Evolutionary conservation across 2,329 filamentous ascomycete genomes (phyloP).

Genomic region (Graphilbum fragrans): DNA sequence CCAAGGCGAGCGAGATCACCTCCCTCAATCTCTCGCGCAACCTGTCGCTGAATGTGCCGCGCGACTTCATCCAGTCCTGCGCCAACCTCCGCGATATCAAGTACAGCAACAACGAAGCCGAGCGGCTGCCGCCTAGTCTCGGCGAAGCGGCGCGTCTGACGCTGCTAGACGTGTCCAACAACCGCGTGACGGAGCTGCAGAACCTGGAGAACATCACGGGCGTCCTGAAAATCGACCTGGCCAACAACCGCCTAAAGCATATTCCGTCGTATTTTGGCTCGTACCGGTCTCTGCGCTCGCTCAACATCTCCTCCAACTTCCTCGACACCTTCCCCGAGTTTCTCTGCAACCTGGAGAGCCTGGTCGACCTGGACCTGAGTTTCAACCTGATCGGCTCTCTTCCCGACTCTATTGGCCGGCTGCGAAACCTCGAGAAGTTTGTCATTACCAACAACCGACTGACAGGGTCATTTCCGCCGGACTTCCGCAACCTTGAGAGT

Average conservation of each 20-base stretch:
- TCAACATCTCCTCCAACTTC: slow-evolving; percentile 92
- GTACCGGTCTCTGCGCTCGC: slow-evolving; percentile 65
- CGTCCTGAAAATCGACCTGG: slow-evolving; percentile 79
- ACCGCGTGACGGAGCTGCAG: slow-evolving; percentile 76
- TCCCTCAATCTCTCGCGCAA: slow-evolving; percentile 91
- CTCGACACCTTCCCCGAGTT: slow-evolving; percentile 76
- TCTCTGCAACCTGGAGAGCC: slow-evolving; percentile 65
- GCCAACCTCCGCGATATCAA: slow-evolving; percentile 88
- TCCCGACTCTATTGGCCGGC: slow-evolving; percentile 63
- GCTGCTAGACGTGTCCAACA: slow-evolving; percentile 90
- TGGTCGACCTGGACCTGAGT: slow-evolving; percentile 90
- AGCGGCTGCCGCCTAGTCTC: slow-evolving; percentile 73
- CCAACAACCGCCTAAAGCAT: slow-evolving; percentile 77
- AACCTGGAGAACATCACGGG: slow-evolving; percentile 64
- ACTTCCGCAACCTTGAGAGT: slow-evolving; percentile 61
- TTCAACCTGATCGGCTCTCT: slow-evolving; percentile 82
- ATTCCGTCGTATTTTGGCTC: slow-evolving; percentile 73
- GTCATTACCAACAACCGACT: slow-evolving; percentile 95
- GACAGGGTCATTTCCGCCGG: slow-evolving; percentile 58
- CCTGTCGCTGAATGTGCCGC: slow-evolving; percentile 79
- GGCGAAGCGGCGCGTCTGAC: slow-evolving; percentile 71
- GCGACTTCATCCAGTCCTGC: slow-evolving; percentile 93
- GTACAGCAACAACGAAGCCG: slow-evolving; percentile 87
- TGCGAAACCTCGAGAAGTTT: slow-evolving; percentile 73
- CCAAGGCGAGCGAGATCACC: slow-evolving; percentile 83